These are phyloP conservation scores for Tubosaeta sp. DNA, from an alignment of 768 basidiomycete species.

Conservation along the genomic window DNA sequence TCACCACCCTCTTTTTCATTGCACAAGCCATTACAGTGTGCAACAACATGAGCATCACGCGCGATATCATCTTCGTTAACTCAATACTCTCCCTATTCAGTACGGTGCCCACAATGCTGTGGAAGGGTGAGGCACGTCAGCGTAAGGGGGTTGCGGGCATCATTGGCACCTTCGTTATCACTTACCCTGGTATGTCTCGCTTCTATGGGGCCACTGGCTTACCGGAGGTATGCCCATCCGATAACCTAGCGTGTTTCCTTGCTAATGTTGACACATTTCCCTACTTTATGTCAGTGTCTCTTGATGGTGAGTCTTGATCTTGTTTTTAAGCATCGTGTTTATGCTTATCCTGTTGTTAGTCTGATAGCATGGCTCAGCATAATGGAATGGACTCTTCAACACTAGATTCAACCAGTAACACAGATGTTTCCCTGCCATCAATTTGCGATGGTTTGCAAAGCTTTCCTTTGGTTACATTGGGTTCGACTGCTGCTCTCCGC, in stretches of 20 bases:
- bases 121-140: too few relatives aligned
- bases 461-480: conserved; percentile 67
- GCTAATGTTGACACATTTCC: too few relatives aligned
- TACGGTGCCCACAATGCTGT: too few relatives aligned
- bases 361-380: conserved; percentile 17
- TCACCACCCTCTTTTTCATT: too few relatives aligned
- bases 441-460: conserved; percentile 50
- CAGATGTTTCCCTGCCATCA: conserved; percentile 27
- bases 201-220: conserved; percentile 69
- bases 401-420: conserved; percentile 29
- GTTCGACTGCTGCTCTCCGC: conserved; percentile 40
- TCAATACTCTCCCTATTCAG: too few relatives aligned
- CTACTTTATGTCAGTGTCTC: conserved; percentile 25
- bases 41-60: too few relatives aligned
- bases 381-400: conserved; percentile 16
- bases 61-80: too few relatives aligned
- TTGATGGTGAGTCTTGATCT: conserved; percentile 26
- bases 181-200: conserved; percentile 54
- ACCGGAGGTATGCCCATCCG: conserved; percentile 48
- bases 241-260: conserved; percentile 5
- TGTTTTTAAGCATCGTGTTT: background rate
- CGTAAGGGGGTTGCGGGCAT: too few relatives aligned
- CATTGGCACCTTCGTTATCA: conserved; percentile 58
- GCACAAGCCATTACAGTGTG: too few relatives aligned
- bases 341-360: conserved; percentile 17